Percentiles rank a stretch among this genome's conserved stretches.
Conservation (phyloP, 805 yeast species). For the Saccharomycopsis microspora region DNA sequence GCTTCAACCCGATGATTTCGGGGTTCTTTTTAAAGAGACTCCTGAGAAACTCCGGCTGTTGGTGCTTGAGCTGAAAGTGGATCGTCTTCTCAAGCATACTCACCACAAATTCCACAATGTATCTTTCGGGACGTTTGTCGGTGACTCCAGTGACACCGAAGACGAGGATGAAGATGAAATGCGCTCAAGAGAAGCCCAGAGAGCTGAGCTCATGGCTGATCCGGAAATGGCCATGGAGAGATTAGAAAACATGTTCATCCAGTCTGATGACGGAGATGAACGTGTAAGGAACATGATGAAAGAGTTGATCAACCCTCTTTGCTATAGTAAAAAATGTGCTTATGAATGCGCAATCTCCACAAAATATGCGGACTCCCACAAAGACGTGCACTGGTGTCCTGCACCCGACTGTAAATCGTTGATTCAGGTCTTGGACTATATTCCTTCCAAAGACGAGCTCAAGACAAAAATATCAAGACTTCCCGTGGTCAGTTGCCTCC, state of each 20-base stretch:
- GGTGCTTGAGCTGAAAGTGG: too few species aligned
- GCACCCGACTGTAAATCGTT: slow-evolving; percentile 65
- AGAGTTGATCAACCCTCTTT: slow-evolving; percentile 1
- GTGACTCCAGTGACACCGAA: not conserved
- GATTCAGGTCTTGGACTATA: slow-evolving; percentile 30
- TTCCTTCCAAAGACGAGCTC: slow-evolving; percentile 21
- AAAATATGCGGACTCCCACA: slow-evolving; percentile 39
- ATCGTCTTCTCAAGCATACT: too few species aligned
- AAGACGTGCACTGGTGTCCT: slow-evolving; percentile 67
- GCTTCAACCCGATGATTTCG: slow-evolving; percentile 32
- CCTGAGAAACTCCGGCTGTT: not conserved
- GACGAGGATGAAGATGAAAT: not conserved
- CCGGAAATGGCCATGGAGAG: too few species aligned
- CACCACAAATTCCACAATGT: slow-evolving; percentile 1
- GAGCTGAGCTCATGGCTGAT: too few species aligned
- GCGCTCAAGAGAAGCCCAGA: too few species aligned
- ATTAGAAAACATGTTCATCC: not conserved
- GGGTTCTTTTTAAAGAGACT: slow-evolving; percentile 20
- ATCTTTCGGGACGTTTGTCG: slow-evolving; percentile 7
- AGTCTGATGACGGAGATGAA: not conserved
- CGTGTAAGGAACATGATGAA: not conserved
- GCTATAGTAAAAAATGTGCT: slow-evolving; percentile 14
- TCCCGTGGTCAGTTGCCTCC: slow-evolving; percentile 61
- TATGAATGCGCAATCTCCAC: slow-evolving; percentile 21
- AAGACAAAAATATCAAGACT: slow-evolving; percentile 21